Base-by-base conservation (phyloP, 768 basidiomycete species). In the Trametes gibbosa region DNA sequence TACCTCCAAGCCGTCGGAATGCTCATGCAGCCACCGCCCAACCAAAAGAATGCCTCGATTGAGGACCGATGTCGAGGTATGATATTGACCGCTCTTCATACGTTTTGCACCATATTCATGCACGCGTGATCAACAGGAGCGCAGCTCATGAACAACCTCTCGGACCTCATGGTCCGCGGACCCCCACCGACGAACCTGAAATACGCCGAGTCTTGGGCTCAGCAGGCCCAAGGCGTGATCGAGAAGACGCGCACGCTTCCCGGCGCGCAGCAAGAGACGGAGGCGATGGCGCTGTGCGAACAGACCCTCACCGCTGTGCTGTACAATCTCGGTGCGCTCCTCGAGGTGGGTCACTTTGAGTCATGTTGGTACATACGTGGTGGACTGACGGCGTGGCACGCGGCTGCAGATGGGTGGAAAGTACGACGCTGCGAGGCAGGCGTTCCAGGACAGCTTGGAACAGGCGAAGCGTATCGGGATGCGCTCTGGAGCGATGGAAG, bases 1-100 rank as follows among this genome's bases (percentile, higher is more conserved):
- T 89, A 89, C 69, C 74, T 87, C 10, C 85, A 85, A 60, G 84
- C 86, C 8, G 77, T 86, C 45, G 81, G 83, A 0, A 72, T 88
- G 21, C 76, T 89, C 46, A 74, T 87, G 16, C 84, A 83, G 3
- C 71, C 76, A 0, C 62, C 65, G 17, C 51, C 51, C 24, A 47
- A 61, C 58, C 10, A 59, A 59, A 68, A 70, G 43, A 62, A 65
- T 14, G 68, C 72, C 13, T 64, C 65, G 16, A 27, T 71, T 1
- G 81, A 84, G 59, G 82, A 87, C 59, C 76, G 75, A 50, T 90
- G 88, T 66, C 75, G 83, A 73, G 86, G 86, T 86, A 53, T 32
- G 4, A 32, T 10, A 10, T 10, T 5, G 4, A 25, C 72, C 60
- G 34, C 5, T 23, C 7, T 34, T 32, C 39, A 35, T 39, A 12